Conservation (phyloP, 176 grass and related monocot species). For the Aegilops longissima region DNA sequence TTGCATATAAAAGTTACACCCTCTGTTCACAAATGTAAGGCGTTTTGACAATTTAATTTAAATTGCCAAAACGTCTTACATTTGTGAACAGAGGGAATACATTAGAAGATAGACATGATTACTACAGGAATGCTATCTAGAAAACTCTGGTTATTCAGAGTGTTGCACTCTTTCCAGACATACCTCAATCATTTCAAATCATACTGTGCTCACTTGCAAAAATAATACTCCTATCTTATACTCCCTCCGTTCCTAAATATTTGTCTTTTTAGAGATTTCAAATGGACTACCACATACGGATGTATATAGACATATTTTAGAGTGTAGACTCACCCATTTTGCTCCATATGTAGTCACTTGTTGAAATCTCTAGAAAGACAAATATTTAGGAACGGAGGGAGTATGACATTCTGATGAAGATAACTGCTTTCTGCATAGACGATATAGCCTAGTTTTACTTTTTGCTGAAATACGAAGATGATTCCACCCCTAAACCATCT, state of each 20-base stretch:
- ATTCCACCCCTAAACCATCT: not conserved
- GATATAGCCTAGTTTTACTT: not conserved
- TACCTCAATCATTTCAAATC: conserved; percentile 6
- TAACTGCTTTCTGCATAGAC: not conserved
- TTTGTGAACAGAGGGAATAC: not conserved
- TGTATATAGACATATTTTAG: no score
- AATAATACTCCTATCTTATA: not conserved
- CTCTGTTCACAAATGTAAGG: no score
- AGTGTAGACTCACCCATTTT: no score
- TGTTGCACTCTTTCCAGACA: not conserved
- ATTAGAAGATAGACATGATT: not conserved
- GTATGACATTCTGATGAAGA: not conserved
- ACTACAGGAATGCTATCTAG: not conserved
- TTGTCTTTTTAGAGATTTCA: no score
- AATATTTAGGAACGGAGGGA: no score
- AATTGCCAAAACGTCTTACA: no score
- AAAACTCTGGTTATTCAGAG: not conserved
- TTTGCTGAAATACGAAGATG: not conserved
- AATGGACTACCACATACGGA: no score
- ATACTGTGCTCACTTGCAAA: not conserved
- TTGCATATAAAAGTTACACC: not conserved
- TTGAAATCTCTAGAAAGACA: no score
- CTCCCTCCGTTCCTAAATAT: no score
- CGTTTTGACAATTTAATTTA: no score
- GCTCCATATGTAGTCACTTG: no score